Percentiles rank a stretch among this genome's conserved stretches.
These are phyloP conservation scores for Chlamydomonas sp. DNA, from an alignment of 139 green algal species.

Conservation along the genomic window DNA sequence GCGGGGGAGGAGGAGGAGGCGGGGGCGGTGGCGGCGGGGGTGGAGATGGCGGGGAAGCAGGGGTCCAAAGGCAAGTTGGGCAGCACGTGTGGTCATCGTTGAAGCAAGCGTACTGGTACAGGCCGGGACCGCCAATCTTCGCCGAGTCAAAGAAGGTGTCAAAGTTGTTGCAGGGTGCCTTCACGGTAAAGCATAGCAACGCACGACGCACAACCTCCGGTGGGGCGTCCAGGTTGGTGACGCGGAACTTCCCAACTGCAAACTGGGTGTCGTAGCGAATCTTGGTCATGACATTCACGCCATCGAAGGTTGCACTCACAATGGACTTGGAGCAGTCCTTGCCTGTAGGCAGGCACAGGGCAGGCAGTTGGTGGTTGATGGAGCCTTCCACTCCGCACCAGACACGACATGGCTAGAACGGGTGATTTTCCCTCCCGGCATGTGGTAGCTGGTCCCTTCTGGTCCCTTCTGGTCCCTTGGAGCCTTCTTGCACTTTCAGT, in stretches of 20 bases:
- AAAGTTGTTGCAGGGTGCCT: slow-evolving; percentile 5
- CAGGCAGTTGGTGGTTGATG: neutral
- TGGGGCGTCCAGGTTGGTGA: neutral
- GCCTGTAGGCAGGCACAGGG: neutral
- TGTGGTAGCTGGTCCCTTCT: too few relatives aligned
- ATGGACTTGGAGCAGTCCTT: slow-evolving; percentile 3
- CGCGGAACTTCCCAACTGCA: slow-evolving; percentile 17
- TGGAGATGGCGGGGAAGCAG: slow-evolving; percentile 6
- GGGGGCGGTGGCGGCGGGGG: neutral
- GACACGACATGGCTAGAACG: too few relatives aligned
- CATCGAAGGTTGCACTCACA: neutral
- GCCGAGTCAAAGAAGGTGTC: slow-evolving; percentile 16
- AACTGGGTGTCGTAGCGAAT: slow-evolving; percentile 18
- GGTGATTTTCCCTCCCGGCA: too few relatives aligned
- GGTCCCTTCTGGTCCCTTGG: too few relatives aligned
- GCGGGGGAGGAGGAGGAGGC: slow-evolving; percentile 20
- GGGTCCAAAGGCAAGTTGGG: slow-evolving; percentile 8
- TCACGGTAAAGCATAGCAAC: slow-evolving; percentile 21
- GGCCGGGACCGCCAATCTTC: neutral
- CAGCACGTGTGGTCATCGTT: slow-evolving; percentile 29
- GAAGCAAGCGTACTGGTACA: slow-evolving; percentile 28
- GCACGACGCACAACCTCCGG: neutral
- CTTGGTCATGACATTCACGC: neutral
- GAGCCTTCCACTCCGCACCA: too few relatives aligned
- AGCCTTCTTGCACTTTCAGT: too few relatives aligned